Conservation (phyloP, 1,139 yeast species). For the Hemisphaericaspora xylanilytica region DNA sequence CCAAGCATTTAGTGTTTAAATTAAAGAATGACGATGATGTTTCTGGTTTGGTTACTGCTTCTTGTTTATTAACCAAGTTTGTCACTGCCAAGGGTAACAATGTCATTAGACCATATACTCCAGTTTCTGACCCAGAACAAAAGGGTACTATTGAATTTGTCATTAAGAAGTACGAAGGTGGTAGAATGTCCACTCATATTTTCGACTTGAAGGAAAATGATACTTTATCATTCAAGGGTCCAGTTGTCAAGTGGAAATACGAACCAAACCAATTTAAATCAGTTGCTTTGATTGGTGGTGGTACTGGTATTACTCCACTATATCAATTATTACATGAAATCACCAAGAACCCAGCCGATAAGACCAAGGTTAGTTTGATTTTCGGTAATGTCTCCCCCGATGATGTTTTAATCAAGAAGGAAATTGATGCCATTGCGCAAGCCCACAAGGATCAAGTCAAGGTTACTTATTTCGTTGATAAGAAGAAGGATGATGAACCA, state of each 20-base stretch:
- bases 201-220: conserved; percentile 73
- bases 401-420: conserved; percentile 77
- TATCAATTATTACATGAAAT: conserved; percentile 84
- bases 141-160: conserved; percentile 78
- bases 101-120: conserved; percentile 97
- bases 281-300: conserved; percentile 91
- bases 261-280: conserved; percentile 75
- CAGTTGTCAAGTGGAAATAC: conserved; percentile 91
- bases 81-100: conserved; percentile 82
- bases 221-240: conserved; percentile 90
- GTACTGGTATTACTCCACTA: conserved; percentile 95
- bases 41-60: conserved; percentile 80
- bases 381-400: conserved; percentile 78
- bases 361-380: conserved; percentile 66
- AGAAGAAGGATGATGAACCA: conserved; percentile 51
- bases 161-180: conserved; percentile 79
- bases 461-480: conserved; percentile 70
- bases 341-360: conserved; percentile 70
- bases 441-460: conserved; percentile 65
- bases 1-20: conserved; percentile 69
- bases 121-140: conserved; percentile 66
- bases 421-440: conserved; percentile 66
- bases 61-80: conserved; percentile 76
- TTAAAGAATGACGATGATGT: conserved; percentile 66
- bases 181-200: conserved; percentile 81